These are phyloP conservation scores for Hypoxylon fragiforme DNA, from an alignment of 495 filamentous ascomycete species.

Conservation along the genomic window DNA sequence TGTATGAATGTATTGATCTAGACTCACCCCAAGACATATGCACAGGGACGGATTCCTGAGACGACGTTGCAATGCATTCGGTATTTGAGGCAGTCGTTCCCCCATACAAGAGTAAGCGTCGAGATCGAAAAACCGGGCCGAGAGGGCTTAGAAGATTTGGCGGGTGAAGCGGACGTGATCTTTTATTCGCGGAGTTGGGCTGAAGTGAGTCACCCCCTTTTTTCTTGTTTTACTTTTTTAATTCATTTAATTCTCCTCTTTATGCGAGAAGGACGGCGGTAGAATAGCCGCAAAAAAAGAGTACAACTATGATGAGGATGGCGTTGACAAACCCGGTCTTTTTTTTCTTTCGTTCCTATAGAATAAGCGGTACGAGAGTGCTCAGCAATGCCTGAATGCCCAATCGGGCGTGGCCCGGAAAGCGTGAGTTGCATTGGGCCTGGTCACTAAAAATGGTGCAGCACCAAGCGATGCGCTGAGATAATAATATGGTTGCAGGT, in stretches of 20 bases:
- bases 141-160: conserved; percentile 61
- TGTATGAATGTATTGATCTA: too few relatives aligned
- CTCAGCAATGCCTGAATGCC: conserved; percentile 53
- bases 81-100: conserved; percentile 54
- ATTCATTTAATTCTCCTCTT: too few relatives aligned
- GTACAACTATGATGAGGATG: too few relatives aligned
- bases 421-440: conserved; percentile 46
- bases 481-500: conserved; percentile 44
- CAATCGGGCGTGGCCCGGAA: conserved; percentile 48
- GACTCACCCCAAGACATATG: conserved; percentile 24
- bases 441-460: conserved; percentile 27
- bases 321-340: conserved; percentile 9
- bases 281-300: too few relatives aligned
- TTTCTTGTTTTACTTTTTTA: too few relatives aligned
- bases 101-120: conserved; percentile 60
- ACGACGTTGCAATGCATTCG: conserved; percentile 64
- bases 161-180: conserved; percentile 65
- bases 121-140: conserved; percentile 71
- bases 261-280: conserved; percentile 17
- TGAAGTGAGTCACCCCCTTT: conserved; percentile 52
- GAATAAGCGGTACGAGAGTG: conserved; percentile 52
- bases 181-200: conserved; percentile 76
- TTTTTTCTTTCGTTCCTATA: conserved; percentile 18
- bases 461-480: conserved; percentile 29
- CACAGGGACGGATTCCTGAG: conserved; percentile 67